Base-by-base conservation (phyloP, 768 basidiomycete genomes). In the Kwoniella bestiolae region DNA sequence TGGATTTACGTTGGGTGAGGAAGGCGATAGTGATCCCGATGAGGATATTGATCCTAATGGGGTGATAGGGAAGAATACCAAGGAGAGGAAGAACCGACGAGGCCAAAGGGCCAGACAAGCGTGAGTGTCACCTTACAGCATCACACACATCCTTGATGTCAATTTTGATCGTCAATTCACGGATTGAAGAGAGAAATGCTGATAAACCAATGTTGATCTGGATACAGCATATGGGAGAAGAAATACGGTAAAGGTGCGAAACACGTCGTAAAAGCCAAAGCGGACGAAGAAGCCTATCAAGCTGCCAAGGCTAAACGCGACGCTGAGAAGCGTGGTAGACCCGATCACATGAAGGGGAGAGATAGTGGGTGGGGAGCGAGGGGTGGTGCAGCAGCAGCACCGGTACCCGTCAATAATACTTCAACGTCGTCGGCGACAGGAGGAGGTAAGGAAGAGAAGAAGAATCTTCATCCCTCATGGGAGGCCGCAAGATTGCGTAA, bases 221-320 rank as follows among this genome's bases (percentile, higher is more conserved):
- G n/a, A n/a, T n/a, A n/a, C 73, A 97, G 94, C 2, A 96, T 98
- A 70, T 97, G 95, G 94, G 95, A 97, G 82, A 94, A 93, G 83
- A 97, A 94, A 81, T 98, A 87, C 73, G 95, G 95, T 52, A 86
- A 84, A 66, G 87, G 88, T 66, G 94, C 95, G 25, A 96, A 95
- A 78, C 95, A 98, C 80, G 86, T 94, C 82, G 90, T 90, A 81
- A 89, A 87, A 70, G 80, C 83, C 65, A 77, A 74, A 46, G 82
- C 82, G 60, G 75, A 73, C 41, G 74, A 72, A 56, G 49, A 58
- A 11, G 35, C 46, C 16, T 32, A 29, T 25, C 44, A 34, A 38
- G 51, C 38, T 49, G 41, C 38, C 23, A 52, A 51, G 46, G 62
- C 31, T 28, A 62, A 70, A 55, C 32, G 53, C n/a, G 46, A 61